A percentile compares a stretch with the other conserved stretches of the same genome.
phyloP scores from a whole-genome alignment of 2,329 filamentous ascomycete species.

The Colletotrichum spaethianum region DNA sequence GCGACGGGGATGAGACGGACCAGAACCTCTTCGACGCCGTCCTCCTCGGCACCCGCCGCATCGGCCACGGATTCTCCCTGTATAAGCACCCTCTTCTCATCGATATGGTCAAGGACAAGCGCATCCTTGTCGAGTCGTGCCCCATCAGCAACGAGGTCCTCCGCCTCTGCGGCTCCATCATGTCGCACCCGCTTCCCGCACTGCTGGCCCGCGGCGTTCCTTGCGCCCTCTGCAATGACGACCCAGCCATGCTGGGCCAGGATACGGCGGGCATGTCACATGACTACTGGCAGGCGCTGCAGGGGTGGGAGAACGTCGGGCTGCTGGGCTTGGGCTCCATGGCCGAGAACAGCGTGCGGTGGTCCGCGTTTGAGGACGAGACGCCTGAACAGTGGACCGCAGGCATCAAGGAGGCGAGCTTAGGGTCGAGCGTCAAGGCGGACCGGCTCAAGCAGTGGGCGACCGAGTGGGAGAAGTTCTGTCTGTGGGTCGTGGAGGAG shows the following conservation, averaged over 20 bases:
- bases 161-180: constrained; percentile 78
- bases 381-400: constrained; percentile 75
- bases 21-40: constrained; percentile 85
- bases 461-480: constrained; percentile 84
- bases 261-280: constrained; percentile 83
- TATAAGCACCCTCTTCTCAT: constrained; percentile 88
- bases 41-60: constrained; percentile 82
- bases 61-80: constrained; percentile 85
- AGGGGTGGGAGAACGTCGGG: constrained; percentile 87
- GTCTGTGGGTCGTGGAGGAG: constrained; percentile 84
- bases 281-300: constrained; percentile 89
- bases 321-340: constrained; percentile 83
- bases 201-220: constrained; percentile 83
- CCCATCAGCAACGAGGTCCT: constrained; percentile 87
- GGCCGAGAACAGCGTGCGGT: constrained; percentile 87
- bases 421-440: constrained; percentile 77
- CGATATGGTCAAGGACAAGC: constrained; percentile 85
- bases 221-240: constrained; percentile 84
- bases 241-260: constrained; percentile 84
- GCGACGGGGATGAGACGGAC: constrained; percentile 49
- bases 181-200: constrained; percentile 81
- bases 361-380: constrained; percentile 86
- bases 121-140: constrained; percentile 85
- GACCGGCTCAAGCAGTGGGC: constrained; percentile 80
- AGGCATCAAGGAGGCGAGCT: constrained; percentile 78